phyloP scores from a whole-genome alignment of 176 grass and related monocot genomes.

The Alloteropsis semialata region DNA sequence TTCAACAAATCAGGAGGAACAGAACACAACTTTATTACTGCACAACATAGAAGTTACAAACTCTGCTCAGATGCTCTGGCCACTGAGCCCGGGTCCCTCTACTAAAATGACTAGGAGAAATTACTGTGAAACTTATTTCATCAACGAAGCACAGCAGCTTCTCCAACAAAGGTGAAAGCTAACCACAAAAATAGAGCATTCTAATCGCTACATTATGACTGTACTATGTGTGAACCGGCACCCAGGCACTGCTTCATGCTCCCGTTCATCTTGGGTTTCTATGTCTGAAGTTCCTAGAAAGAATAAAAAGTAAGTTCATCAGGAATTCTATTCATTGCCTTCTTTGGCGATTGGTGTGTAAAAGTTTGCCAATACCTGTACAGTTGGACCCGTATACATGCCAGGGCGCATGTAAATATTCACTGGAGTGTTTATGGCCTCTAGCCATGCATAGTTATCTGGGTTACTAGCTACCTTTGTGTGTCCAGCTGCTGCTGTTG shows the following conservation, averaged over 20 bases:
- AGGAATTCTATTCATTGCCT: not conserved
- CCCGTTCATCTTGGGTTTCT: not conserved
- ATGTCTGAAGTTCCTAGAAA: constrained; percentile 26
- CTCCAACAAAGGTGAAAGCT: not conserved
- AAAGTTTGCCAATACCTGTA: constrained; percentile 41
- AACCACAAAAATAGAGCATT: not conserved
- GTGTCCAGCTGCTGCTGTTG: constrained; percentile 29
- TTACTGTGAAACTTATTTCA: not conserved
- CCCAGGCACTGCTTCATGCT: not conserved
- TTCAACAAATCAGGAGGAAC: not conserved
- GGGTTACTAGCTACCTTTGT: not conserved
- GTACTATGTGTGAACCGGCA: not conserved
- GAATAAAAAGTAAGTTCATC: not conserved
- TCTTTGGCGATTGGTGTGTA: not conserved
- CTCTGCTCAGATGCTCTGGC: not conserved
- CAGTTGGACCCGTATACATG: constrained; percentile 43
- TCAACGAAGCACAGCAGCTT: not conserved
- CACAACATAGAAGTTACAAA: not conserved
- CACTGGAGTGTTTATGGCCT: constrained; percentile 40
- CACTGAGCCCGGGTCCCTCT: not conserved
- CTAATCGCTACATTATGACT: not conserved
- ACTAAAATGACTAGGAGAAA: not conserved
- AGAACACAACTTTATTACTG: not conserved
- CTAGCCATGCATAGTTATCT: constrained; percentile 60
- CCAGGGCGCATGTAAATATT: constrained; percentile 55